Evolutionary conservation across 495 filamentous ascomycete genomes (phyloP), one percentile per base, ranked within the genome.

Genomic region (Penicillium canariense): DNA sequence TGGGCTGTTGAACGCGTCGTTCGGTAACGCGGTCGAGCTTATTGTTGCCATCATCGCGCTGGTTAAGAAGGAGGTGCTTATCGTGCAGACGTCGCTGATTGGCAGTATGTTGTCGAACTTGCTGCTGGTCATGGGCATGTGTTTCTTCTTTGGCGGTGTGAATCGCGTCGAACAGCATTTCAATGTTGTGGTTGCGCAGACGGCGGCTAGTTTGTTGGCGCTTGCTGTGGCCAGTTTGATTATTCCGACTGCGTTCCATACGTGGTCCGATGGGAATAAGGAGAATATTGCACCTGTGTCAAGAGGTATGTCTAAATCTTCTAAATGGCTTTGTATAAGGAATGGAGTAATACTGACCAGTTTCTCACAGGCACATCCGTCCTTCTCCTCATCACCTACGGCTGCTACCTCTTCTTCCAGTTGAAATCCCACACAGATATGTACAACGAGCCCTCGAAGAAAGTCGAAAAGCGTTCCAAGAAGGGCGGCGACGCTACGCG

Each of bases 161-260:
- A 84, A 87, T 44, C 84, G 92, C 18, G 56, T 81, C 27, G 87
- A 96, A 63, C 92, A 97, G 59, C 85, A 83, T 67, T 97, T 97
- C 81, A 97, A 97, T 73, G 83, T 88, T 2, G 89, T 87, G 2
- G 91, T 97, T n/a, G 92, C 92, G 1, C 90, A 96, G 66, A 97
- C 92, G 0, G 91, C 92, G 1, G 84, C 91, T 25, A 89, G 84
- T 71, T 69, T 97, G 12, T 77, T 97, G 2, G 84, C 90, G 3
- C 74, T 97, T 17, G 86, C 88, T 14, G 87, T 95, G 11, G 86
- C 81, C 49, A 85, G 81, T 68, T 73, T 97, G 54, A 91, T 96
- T 54, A 90, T 97, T 27, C 92, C 92, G 0, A 96, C 92, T 11
- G 90, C 89, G 3, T 97, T 96, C 70, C 78, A 86, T 44, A 64